Evolutionary conservation across 306 rosid species (phyloP).

Genomic region (barrel medic (Medicago truncatula)): DNA sequence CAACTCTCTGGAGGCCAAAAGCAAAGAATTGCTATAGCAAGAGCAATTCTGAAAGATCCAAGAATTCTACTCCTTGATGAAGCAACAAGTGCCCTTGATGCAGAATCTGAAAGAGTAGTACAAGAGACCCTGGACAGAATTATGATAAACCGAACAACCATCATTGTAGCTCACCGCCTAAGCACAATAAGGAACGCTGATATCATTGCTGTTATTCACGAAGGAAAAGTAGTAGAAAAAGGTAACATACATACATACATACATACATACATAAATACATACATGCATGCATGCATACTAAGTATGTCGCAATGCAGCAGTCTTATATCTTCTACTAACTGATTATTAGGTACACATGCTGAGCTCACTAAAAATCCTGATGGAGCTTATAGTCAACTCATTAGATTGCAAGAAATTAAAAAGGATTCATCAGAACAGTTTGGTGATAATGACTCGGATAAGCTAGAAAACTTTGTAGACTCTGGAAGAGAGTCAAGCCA

Average conservation of each 20-base stretch:
- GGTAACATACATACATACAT: conserved; percentile 39
- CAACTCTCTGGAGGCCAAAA: conserved; percentile 79
- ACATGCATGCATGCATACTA: neutral
- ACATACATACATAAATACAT: neutral
- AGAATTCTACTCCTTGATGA: conserved; percentile 70
- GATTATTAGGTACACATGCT: conserved; percentile 67
- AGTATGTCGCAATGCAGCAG: neutral
- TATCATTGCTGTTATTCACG: conserved; percentile 61
- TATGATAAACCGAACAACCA: conserved; percentile 64
- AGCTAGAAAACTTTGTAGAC: conserved; percentile 42
- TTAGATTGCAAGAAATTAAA: conserved; percentile 57
- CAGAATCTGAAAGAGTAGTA: conserved; percentile 65
- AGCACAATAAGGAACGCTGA: conserved; percentile 66
- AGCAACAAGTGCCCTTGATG: conserved; percentile 72
- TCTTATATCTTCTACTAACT: conserved; percentile 31
- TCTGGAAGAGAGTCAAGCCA: conserved; percentile 54
- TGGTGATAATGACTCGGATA: conserved; percentile 40
- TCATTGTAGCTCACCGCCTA: conserved; percentile 70
- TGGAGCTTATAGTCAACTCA: conserved; percentile 76
- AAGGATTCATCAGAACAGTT: conserved; percentile 49
- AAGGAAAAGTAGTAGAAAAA: conserved; percentile 65
- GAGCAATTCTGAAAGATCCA: conserved; percentile 72
- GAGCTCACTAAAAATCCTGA: conserved; percentile 61
- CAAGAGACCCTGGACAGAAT: conserved; percentile 69
- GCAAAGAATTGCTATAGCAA: conserved; percentile 67